Percentiles rank a stretch among this genome's conserved stretches.
phyloP scores from a whole-genome alignment of 768 basidiomycete species.

The Serpula lacrymans region DNA sequence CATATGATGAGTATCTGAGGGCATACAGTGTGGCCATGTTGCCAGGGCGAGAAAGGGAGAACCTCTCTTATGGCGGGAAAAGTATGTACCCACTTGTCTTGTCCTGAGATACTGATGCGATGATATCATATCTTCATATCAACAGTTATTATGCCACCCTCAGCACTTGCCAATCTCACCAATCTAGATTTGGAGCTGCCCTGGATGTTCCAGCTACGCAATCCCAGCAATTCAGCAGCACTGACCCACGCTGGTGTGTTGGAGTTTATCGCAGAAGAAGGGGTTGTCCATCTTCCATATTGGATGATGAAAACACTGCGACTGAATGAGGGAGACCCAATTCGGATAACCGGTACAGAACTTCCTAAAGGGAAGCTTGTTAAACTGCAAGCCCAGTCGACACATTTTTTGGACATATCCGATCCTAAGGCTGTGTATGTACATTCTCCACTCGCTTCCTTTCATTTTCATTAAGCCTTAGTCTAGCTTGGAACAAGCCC shows the following conservation, averaged over 20 bases:
- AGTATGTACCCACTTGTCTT: constrained; percentile 54
- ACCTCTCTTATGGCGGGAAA: constrained; percentile 96
- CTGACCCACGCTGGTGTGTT: constrained; percentile 96
- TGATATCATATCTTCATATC: constrained; percentile 6
- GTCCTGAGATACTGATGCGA: constrained; percentile 3
- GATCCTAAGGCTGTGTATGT: constrained; percentile 97
- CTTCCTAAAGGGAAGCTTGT: constrained; percentile 92
- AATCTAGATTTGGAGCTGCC: constrained; percentile 85
- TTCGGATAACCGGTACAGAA: constrained; percentile 85
- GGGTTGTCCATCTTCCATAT: constrained; percentile 89
- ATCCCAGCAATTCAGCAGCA: constrained; percentile 77
- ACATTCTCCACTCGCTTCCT: neutral
- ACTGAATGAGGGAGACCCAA: constrained; percentile 91
- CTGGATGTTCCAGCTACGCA: constrained; percentile 96
- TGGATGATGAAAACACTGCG: constrained; percentile 99
- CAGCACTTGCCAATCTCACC: constrained; percentile 85
- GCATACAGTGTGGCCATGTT: constrained; percentile 97
- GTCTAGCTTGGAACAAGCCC: constrained; percentile 84
- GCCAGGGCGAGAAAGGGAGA: constrained; percentile 79
- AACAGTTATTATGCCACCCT: constrained; percentile 95
- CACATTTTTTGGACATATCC: constrained; percentile 94
- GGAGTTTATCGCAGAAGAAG: constrained; percentile 98
- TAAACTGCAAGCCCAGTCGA: constrained; percentile 94
- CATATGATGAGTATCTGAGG: constrained; percentile 90
- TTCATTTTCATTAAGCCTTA: constrained; percentile 1